Percentiles rank a stretch among this genome's conserved stretches.
Conservation (phyloP, 371 early-diverging fungal species). For the Mortierella sp. region DNA sequence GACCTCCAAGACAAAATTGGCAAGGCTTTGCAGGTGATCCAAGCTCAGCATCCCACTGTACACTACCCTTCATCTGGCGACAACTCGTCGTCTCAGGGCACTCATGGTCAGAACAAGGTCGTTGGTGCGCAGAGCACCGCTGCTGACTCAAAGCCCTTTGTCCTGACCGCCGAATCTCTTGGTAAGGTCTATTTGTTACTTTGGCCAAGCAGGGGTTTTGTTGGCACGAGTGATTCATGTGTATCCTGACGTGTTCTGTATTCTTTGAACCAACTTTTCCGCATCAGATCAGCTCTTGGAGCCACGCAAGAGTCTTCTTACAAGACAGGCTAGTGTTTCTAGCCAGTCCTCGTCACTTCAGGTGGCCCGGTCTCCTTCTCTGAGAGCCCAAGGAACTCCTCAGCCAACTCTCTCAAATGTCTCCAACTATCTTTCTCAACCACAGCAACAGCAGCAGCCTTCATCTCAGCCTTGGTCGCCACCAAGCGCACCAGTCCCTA, state of each 20-base stretch:
- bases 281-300: slow-evolving; percentile 34
- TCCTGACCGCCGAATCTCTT: slow-evolving; percentile 46
- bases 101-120: background rate
- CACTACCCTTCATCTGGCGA: background rate
- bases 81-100: background rate
- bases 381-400: slow-evolving; percentile 6
- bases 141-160: slow-evolving; percentile 31
- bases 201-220: background rate
- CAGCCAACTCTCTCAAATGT: slow-evolving; percentile 25
- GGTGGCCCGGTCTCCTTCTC: slow-evolving; percentile 18
- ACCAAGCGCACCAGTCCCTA: background rate
- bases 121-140: too few species aligned
- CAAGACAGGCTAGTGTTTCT: slow-evolving; percentile 36
- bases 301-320: slow-evolving; percentile 22
- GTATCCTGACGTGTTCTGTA: background rate
- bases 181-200: slow-evolving; percentile 13
- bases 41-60: slow-evolving; percentile 29
- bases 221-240: background rate
- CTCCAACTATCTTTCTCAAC: slow-evolving; percentile 4
- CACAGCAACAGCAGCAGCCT: slow-evolving; percentile 32
- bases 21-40: slow-evolving; percentile 30
- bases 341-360: slow-evolving; percentile 41
- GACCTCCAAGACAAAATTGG: slow-evolving; percentile 42
- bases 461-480: slow-evolving; percentile 12
- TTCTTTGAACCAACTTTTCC: background rate